Percentiles rank a stretch among this genome's conserved stretches.
These are phyloP conservation scores for Phaffomyces thermotolerans DNA, from an alignment of 805 yeast species.

Conservation along the genomic window DNA sequence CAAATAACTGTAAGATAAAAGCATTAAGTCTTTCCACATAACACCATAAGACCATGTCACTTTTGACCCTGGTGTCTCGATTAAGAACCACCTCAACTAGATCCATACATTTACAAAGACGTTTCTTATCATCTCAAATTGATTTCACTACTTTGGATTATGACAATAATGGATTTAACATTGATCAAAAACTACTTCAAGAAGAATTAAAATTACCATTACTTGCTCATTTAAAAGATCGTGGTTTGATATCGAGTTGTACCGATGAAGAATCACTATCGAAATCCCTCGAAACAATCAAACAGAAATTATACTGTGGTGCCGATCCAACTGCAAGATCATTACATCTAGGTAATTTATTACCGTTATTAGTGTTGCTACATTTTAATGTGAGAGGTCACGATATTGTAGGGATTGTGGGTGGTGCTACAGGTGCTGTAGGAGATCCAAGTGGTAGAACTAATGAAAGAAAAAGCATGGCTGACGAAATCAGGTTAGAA, in stretches of 20 bases:
- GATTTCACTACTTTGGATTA: slow-evolving; percentile 1
- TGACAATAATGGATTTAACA: slow-evolving; percentile 8
- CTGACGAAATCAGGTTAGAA: slow-evolving; percentile 37
- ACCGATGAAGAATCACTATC: slow-evolving; percentile 26
- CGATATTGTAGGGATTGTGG: slow-evolving; percentile 73
- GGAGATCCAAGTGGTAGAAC: slow-evolving; percentile 95
- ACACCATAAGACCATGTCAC: no score
- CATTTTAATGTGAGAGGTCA: slow-evolving; percentile 87
- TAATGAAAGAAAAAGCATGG: slow-evolving; percentile 63
- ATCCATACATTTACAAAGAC: not conserved
- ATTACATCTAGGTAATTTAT: slow-evolving; percentile 81
- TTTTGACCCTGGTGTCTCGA: not conserved
- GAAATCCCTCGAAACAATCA: slow-evolving; percentile 13
- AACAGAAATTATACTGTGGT: slow-evolving; percentile 69
- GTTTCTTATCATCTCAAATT: not conserved
- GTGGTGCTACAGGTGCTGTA: slow-evolving; percentile 92
- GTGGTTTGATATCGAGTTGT: slow-evolving; percentile 40
- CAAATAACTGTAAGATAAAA: no score
- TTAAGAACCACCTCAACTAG: not conserved
- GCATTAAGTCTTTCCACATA: no score
- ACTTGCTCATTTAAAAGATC: slow-evolving; percentile 31
- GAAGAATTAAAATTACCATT: slow-evolving; percentile 32
- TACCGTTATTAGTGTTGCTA: slow-evolving; percentile 78
- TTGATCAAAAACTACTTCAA: slow-evolving; percentile 16
- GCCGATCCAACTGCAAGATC: slow-evolving; percentile 95